Base-by-base conservation (phyloP, 495 filamentous ascomycete genomes). In the Aspergillus kassunensis region DNA sequence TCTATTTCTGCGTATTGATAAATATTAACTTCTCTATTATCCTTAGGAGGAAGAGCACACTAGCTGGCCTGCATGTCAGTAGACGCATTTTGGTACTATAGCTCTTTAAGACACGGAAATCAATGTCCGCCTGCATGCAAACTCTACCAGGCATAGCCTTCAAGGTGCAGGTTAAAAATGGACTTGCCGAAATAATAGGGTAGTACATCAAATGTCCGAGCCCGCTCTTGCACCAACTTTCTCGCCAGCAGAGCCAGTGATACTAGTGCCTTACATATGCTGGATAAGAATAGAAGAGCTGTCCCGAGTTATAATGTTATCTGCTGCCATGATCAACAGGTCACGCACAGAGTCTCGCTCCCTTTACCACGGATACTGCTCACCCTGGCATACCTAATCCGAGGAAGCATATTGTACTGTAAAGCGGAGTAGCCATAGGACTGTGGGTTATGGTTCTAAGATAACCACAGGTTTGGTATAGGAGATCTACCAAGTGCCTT, bases 91-190 rank as follows among this genome's bases (percentile, higher is more conserved):
- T 27, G 33, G 44, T 27, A 2, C 44, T 20, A 48, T 21, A 11
- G 44, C 30, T 36, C 33, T 48, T 36, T 15, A 37, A 37, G 18
- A 36, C 21, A 37, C 44, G 25, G 44, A 48, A n/a, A 48, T 48
- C 18, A 9, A 48, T 6, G 31, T 48, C 33, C 31, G 31, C 20
- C 30, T 48, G 25, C 44, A 48, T 48, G 44, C 31, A 25, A 4
- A 37, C 44, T 48, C 31, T n/a, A 48, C 31, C n/a, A 20, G 13
- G 31, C 31, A 48, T 37, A 19, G 44, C n/a, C 30, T 37, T 24
- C 20, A 36, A 36, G 36, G 25, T 48, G 31, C 33, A 16, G 44
- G 44, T 21, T 48, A 20, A 20, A 48, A 36, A 21, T 48, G 44
- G 44, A 48, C 20, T 15, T 48, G 44, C 31, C 33, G 31, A 27